These are phyloP conservation scores for Euphorbia corollata DNA, from an alignment of 441 rosid species.

Conservation along the genomic window DNA sequence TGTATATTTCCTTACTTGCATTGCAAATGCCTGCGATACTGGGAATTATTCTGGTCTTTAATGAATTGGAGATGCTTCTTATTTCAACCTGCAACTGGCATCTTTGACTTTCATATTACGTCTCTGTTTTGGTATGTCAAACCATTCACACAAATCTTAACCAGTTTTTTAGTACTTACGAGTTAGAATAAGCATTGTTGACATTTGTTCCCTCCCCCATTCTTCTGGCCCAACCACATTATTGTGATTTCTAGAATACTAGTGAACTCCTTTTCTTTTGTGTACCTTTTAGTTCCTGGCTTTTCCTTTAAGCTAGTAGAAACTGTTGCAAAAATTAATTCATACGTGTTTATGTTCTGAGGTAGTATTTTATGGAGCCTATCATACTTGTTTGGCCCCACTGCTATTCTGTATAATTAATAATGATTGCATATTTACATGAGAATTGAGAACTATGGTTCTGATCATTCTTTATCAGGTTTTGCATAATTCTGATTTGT, in stretches of 20 bases:
- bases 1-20: neutral
- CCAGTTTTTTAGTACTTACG: too few relatives aligned
- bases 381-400: too few relatives aligned
- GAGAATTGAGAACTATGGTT: neutral
- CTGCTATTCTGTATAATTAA: too few relatives aligned
- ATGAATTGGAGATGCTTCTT: neutral
- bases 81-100: neutral
- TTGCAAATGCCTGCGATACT: neutral
- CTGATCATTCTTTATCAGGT: neutral
- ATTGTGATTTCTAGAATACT: neutral
- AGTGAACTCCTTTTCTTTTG: neutral
- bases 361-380: too few relatives aligned
- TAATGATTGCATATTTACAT: neutral
- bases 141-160: neutral
- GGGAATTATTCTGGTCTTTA: neutral
- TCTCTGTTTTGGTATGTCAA: neutral
- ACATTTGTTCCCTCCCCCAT: neutral
- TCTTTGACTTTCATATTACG: neutral
- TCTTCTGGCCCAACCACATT: neutral
- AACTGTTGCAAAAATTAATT: neutral
- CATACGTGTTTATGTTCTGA: neutral
- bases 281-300: neutral
- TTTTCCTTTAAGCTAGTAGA: neutral
- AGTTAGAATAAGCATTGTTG: too few relatives aligned
- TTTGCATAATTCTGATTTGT: too few relatives aligned